Conservation (phyloP, 2,329 filamentous ascomycete genomes). For the Pseudogymnoascus sp. region DNA sequence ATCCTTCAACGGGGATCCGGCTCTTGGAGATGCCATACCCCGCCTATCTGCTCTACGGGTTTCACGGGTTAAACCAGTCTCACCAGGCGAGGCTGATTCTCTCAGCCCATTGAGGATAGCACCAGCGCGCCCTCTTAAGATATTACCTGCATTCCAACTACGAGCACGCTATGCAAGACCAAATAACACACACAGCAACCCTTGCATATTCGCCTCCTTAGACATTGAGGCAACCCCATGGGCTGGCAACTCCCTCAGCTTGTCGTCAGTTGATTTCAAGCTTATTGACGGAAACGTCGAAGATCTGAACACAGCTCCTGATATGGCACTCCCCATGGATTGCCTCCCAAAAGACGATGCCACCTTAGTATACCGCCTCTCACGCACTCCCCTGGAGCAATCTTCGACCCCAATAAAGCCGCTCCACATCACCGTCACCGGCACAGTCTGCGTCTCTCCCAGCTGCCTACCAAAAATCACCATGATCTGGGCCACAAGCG, state of each 20-base stretch:
- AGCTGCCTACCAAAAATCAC: constrained; percentile 51
- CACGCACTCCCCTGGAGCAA: constrained; percentile 20
- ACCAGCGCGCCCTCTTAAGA: constrained; percentile 51
- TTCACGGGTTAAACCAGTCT: constrained; percentile 62
- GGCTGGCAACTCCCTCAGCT: constrained; percentile 55
- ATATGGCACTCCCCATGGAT: constrained; percentile 45
- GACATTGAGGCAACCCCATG: constrained; percentile 67
- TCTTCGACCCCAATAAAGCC: constrained; percentile 41
- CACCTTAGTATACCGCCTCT: constrained; percentile 62
- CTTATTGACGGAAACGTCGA: constrained; percentile 51
- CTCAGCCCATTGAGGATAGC: constrained; percentile 56
- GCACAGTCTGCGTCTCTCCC: constrained; percentile 46
- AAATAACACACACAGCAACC: constrained; percentile 43
- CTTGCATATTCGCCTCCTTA: constrained; percentile 58
- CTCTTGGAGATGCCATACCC: constrained; percentile 49
- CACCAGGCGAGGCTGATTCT: constrained; percentile 49
- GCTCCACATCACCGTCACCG: constrained; percentile 52
- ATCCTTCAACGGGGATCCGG: constrained; percentile 58
- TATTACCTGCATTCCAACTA: constrained; percentile 63
- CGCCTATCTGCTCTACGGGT: constrained; percentile 65
- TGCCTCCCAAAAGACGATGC: constrained; percentile 67
- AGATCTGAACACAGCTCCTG: constrained; percentile 42
- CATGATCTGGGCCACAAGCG: constrained; percentile 59
- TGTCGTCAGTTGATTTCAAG: constrained; percentile 49
- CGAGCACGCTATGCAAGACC: constrained; percentile 63